Base-by-base conservation (phyloP, 306 rosid species). In the Acmispon strigosus region DNA sequence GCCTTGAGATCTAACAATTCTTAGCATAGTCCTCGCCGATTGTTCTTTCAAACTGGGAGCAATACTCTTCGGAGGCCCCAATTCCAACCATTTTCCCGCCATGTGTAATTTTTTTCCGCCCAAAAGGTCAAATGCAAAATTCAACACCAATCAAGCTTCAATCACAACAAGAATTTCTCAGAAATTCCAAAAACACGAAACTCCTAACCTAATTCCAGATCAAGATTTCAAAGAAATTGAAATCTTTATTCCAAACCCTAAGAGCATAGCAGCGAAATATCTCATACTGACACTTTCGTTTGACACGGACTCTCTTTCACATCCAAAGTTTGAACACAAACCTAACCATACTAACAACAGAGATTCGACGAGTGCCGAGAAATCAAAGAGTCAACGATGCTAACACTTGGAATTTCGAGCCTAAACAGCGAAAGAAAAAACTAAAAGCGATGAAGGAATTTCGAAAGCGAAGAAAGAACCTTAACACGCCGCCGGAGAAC, bases 1-100 rank as follows among this genome's bases (percentile, higher is more conserved):
- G 62, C 98, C 98, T 66, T 80, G 90, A 14, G 92, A 80, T 79
- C 98, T 84, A 67, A 93, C 93, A 54, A 39, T 84, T 29, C 82
- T 88, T 6, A 93, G 88, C 75, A 93, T 88, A 53, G 74, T 87
- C 55, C 87, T 86, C 7, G 89, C 90, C 1, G 86, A 85, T 61
- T 85, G 87, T 77, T 90, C 94, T 69, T 73, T 86, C 44, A 81
- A 83, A 80, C 75, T 80, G 57, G 78, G 66, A 22, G 71, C 66
- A 72, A 32, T 73, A 2, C 70, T 41, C 79, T 61, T 88, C 0
- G 87, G 82, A 73, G 60, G 70, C 70, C 89, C 88, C 74, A 89
- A 70, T 27, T 80, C 87, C 77, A 84, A 69, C 81, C 75, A 86
- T 56, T 74, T 89, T 60, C 79, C 84, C 3, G 87, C 86, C 97